Evolutionary conservation across 768 basidiomycete genomes (phyloP), one percentile per base, ranked within the genome.

Genomic region (Collybia nuda): DNA sequence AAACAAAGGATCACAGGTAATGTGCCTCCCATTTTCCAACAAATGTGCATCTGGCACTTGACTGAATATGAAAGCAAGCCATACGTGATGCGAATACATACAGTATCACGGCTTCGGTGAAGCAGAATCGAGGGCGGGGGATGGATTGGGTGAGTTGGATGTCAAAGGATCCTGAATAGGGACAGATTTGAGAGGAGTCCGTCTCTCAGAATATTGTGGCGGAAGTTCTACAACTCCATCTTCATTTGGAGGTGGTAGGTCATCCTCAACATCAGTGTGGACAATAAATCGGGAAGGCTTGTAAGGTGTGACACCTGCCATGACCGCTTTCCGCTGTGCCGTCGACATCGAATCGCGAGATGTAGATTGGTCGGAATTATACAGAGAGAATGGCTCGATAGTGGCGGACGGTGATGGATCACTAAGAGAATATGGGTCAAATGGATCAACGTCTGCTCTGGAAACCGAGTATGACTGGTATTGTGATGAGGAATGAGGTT

Each of bases 181-280:
- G 36, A 21, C 32, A 37, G 38, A 47, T 37, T 36, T 32, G 12
- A 32, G 32, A 43, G 66, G 62, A 12, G 58, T 66, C 17, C 75
- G 76, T 29, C 78, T 70, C 53, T 81, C 84, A 21, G 75, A 75
- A 60, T 90, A 90, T 62, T 82, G 82, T 14, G 88, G 88, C 22
- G 88, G 88, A n/a, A 89, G 74, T 66, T 90, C 88, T 5, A 89
- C 75, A 18, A 87, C 67, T 5, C 75, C 86, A 15, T 77, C 67
- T 21, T 70, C 75, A 46, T 71, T 71, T 18, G 67, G 65, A 36
- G 65, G 68, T 6, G 79, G 70, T 8, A 69, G 35, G 11, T 60
- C 67, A 57, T 89, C 87, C 47, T 86, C 86, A 6, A 76, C 77
- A 61, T 89, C 89, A 2, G 81, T 84, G 55, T 90, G 87, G 5